These are phyloP conservation scores for Neofusicoccum kwambonambiense DNA, from an alignment of 2,329 filamentous ascomycete genomes.

Conservation along the genomic window DNA sequence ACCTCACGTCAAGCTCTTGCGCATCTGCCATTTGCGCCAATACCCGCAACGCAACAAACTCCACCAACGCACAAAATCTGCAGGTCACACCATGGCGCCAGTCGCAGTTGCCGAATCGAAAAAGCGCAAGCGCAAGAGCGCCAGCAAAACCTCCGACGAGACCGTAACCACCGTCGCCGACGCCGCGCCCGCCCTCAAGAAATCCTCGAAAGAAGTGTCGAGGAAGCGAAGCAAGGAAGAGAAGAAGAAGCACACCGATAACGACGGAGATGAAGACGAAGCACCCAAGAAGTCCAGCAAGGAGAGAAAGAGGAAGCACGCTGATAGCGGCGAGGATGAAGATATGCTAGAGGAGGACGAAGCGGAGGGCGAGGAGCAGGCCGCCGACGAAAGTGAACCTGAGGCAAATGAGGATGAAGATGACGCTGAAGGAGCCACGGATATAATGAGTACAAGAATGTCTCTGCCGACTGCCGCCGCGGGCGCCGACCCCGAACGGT, in stretches of 20 bases:
- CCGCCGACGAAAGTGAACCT: not conserved
- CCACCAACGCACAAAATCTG: not conserved
- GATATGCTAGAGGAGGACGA: constrained; percentile 31
- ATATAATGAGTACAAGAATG: constrained; percentile 54
- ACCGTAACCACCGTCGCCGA: constrained; percentile 21
- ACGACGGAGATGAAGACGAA: constrained; percentile 33
- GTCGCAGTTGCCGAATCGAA: constrained; percentile 39
- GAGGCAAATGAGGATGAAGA: constrained; percentile 24
- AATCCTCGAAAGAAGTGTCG: constrained; percentile 28
- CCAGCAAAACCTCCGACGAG: constrained; percentile 33
- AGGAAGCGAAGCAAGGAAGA: constrained; percentile 42
- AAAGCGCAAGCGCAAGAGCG: constrained; percentile 51
- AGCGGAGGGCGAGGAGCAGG: constrained; percentile 29
- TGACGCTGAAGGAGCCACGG: constrained; percentile 36
- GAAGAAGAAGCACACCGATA: constrained; percentile 36
- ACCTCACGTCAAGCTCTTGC: not conserved
- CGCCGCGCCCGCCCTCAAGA: constrained; percentile 34
- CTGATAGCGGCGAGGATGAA: not conserved
- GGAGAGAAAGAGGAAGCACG: constrained; percentile 17
- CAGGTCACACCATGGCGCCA: constrained; percentile 33
- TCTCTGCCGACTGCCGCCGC: constrained; percentile 53
- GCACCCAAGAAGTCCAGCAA: not conserved
- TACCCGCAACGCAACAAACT: not conserved
- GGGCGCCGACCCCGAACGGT: constrained; percentile 65
- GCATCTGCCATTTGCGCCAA: not conserved